phyloP scores from a whole-genome alignment of 1,139 yeast genomes.

The Wickerhamiella pararugosa region DNA sequence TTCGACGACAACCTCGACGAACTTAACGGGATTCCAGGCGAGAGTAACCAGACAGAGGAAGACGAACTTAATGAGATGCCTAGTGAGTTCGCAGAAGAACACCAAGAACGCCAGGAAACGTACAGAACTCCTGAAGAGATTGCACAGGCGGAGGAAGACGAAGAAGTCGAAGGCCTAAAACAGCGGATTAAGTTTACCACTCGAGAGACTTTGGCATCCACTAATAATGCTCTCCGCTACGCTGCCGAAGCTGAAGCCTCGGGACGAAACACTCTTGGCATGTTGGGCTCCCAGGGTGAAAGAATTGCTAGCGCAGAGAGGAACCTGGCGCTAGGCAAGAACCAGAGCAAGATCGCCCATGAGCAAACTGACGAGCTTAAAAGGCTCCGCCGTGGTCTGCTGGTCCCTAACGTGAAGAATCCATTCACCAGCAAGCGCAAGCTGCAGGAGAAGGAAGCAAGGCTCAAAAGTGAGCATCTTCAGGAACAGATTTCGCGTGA shows the following conservation, averaged over 20 bases:
- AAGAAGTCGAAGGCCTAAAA: constrained; percentile 78
- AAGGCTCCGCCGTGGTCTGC: constrained; percentile 65
- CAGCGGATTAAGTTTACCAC: constrained; percentile 74
- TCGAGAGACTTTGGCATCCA: constrained; percentile 73
- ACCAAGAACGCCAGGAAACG: background rate
- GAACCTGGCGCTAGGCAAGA: constrained; percentile 58
- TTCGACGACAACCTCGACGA: constrained; percentile 12
- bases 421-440: constrained; percentile 80
- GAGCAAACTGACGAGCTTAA: constrained; percentile 70
- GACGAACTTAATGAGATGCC: constrained; percentile 9
- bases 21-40: constrained; percentile 12
- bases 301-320: constrained; percentile 66
- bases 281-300: constrained; percentile 87
- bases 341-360: constrained; percentile 72
- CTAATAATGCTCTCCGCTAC: constrained; percentile 74
- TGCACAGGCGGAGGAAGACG: constrained; percentile 37
- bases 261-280: constrained; percentile 79
- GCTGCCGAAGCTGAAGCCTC: constrained; percentile 88
- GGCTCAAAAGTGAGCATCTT: constrained; percentile 48
- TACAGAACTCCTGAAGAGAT: constrained; percentile 24
- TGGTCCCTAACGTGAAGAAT: constrained; percentile 66
- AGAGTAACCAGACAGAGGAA: constrained; percentile 5
- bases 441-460: constrained; percentile 59
- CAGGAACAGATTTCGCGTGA: constrained; percentile 36
- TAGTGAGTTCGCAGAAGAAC: constrained; percentile 1